phyloP scores from a whole-genome alignment of 2,329 filamentous ascomycete genomes.

The Leptographium wingfieldii region DNA sequence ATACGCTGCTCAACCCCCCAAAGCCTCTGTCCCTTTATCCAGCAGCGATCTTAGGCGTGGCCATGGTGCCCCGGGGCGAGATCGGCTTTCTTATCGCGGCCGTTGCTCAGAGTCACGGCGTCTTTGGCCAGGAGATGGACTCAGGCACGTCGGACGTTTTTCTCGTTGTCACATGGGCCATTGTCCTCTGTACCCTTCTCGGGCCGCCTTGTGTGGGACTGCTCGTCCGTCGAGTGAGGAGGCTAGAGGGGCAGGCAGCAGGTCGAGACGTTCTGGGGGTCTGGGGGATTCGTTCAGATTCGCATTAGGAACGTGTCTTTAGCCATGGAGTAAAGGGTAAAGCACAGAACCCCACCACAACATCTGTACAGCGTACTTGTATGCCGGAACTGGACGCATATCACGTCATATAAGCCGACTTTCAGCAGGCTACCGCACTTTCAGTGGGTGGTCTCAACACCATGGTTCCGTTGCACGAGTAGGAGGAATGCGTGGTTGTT shows the following conservation, averaged over 20 bases:
- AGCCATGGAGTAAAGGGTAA: too few species aligned
- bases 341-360: too few species aligned
- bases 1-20: slow-evolving; percentile 12
- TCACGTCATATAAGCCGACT: too few species aligned
- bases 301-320: background rate
- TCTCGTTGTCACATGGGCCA: slow-evolving; percentile 42
- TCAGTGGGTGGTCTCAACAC: too few species aligned
- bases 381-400: too few species aligned
- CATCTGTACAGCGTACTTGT: too few species aligned
- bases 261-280: background rate
- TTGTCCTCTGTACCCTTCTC: slow-evolving; percentile 40
- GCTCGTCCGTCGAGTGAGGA: slow-evolving; percentile 29
- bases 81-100: slow-evolving; percentile 67
- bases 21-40: slow-evolving; percentile 55
- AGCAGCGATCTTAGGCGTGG: slow-evolving; percentile 48
- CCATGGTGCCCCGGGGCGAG: slow-evolving; percentile 67
- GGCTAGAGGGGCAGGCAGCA: slow-evolving; percentile 10
- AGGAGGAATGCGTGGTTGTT: too few species aligned
- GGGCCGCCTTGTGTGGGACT: slow-evolving; percentile 37
- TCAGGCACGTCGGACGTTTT: slow-evolving; percentile 29
- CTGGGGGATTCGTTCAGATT: background rate
- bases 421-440: too few species aligned
- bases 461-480: too few species aligned
- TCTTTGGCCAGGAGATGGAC: slow-evolving; percentile 20
- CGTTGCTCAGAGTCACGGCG: slow-evolving; percentile 42